Conservation (phyloP, 345 rosid species). For the Cochlearia excelsa region DNA sequence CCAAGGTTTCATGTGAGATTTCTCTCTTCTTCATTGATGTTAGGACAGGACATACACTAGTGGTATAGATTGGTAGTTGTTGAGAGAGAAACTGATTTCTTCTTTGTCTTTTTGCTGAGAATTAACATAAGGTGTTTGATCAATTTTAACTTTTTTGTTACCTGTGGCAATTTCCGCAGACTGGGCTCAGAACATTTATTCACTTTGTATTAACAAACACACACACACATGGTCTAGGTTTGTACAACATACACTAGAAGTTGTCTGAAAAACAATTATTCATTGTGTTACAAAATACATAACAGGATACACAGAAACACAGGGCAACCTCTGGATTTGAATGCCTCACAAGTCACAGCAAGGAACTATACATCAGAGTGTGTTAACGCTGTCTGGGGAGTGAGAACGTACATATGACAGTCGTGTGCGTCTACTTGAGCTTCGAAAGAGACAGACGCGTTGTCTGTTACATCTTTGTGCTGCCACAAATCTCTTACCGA, state of each 20-base stretch:
- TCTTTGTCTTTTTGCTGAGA: slow-evolving; percentile 7
- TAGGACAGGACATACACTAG: slow-evolving; percentile 9
- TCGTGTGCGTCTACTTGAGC: slow-evolving; percentile 64
- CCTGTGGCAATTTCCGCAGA: background rate
- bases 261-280: background rate
- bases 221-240: slow-evolving; percentile 18
- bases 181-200: background rate
- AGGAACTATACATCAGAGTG: slow-evolving; percentile 38
- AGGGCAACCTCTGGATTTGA: slow-evolving; percentile 9
- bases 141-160: background rate
- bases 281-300: background rate
- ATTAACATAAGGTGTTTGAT: background rate
- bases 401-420: slow-evolving; percentile 65
- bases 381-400: slow-evolving; percentile 40
- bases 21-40: slow-evolving; percentile 13
- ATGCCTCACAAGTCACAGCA: slow-evolving; percentile 1
- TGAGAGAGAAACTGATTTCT: background rate
- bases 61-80: slow-evolving; percentile 5
- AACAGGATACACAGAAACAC: slow-evolving; percentile 6
- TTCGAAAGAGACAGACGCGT: slow-evolving; percentile 56
- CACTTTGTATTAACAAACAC: background rate
- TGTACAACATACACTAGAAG: slow-evolving; percentile 11
- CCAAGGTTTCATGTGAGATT: slow-evolving; percentile 13
- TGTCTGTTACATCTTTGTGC: slow-evolving; percentile 49
- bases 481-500: slow-evolving; percentile 85